Evolutionary conservation across 495 filamentous ascomycete species (phyloP).

Genomic region (Neurospora sp.): DNA sequence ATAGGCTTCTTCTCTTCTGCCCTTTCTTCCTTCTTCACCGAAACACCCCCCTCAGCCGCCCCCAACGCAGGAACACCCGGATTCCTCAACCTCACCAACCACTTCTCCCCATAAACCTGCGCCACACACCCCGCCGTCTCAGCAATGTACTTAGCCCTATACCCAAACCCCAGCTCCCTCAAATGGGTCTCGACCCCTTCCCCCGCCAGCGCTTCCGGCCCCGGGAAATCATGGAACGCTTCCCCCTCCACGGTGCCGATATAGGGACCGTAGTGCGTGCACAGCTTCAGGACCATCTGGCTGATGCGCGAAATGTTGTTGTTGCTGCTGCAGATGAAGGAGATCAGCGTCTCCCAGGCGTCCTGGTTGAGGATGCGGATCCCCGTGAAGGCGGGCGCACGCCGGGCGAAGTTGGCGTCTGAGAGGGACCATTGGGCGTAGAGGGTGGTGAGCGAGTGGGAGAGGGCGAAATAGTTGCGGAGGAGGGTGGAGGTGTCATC

Average conservation of each 20-base stretch:
- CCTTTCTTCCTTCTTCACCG: neutral
- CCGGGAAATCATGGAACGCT: conserved; percentile 80
- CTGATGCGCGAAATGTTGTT: conserved; percentile 95
- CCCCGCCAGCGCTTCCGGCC: conserved; percentile 56
- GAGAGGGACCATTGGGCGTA: conserved; percentile 81
- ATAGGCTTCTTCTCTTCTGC: neutral
- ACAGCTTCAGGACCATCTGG: conserved; percentile 93
- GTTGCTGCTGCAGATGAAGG: conserved; percentile 97
- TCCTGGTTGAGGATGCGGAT: conserved; percentile 94
- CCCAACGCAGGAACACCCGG: conserved; percentile 56
- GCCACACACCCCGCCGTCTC: conserved; percentile 71
- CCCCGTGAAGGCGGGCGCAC: conserved; percentile 77
- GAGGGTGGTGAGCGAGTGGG: conserved; percentile 57
- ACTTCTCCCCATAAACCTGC: conserved; percentile 52
- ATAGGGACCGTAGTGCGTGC: conserved; percentile 68
- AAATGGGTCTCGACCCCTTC: conserved; percentile 66
- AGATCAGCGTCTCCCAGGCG: conserved; percentile 88
- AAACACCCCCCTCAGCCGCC: neutral
- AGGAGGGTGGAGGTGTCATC: conserved; percentile 62
- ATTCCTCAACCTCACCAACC: conserved; percentile 68
- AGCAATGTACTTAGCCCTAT: conserved; percentile 83
- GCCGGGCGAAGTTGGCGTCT: conserved; percentile 84
- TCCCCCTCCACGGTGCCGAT: conserved; percentile 60
- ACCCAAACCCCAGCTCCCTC: conserved; percentile 82
- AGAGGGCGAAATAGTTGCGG: conserved; percentile 73